These are phyloP conservation scores for Rhodocollybia butyracea DNA, from an alignment of 768 basidiomycete genomes.

Conservation along the genomic window DNA sequence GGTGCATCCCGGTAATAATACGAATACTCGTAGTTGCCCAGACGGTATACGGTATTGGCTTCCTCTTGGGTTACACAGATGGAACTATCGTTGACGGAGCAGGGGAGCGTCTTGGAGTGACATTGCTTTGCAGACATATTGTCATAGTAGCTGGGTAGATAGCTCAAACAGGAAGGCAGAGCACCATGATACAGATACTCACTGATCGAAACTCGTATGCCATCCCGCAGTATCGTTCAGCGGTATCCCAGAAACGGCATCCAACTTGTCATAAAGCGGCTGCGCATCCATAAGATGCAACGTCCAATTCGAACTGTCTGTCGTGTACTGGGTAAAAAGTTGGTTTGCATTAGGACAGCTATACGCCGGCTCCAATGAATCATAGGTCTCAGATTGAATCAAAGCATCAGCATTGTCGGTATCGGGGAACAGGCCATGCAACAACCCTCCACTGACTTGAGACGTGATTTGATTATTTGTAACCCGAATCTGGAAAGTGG, in stretches of 20 bases:
- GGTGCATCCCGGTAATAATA: slow-evolving; percentile 47
- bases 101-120: slow-evolving; percentile 42
- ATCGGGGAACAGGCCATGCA: slow-evolving; percentile 42
- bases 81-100: slow-evolving; percentile 40
- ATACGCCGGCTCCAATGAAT: slow-evolving; percentile 47
- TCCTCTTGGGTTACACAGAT: slow-evolving; percentile 41
- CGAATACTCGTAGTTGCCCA: slow-evolving; percentile 62
- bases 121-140: slow-evolving; percentile 50
- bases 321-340: slow-evolving; percentile 33
- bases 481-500: slow-evolving; percentile 36
- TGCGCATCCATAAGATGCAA: slow-evolving; percentile 36
- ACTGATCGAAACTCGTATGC: slow-evolving; percentile 53
- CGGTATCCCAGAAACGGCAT: slow-evolving; percentile 39
- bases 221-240: slow-evolving; percentile 39
- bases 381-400: slow-evolving; percentile 36
- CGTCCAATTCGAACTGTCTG: slow-evolving; percentile 38
- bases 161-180: neutral
- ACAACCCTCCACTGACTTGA: slow-evolving; percentile 45
- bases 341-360: slow-evolving; percentile 35
- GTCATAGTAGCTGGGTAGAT: slow-evolving; percentile 41
- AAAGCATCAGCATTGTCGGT: slow-evolving; percentile 29
- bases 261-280: slow-evolving; percentile 37
- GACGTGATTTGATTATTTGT: slow-evolving; percentile 54
- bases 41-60: slow-evolving; percentile 49
- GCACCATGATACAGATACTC: slow-evolving; percentile 11